phyloP scores from a whole-genome alignment of 2,329 filamentous ascomycete species.

The Exophiala bonariae region DNA sequence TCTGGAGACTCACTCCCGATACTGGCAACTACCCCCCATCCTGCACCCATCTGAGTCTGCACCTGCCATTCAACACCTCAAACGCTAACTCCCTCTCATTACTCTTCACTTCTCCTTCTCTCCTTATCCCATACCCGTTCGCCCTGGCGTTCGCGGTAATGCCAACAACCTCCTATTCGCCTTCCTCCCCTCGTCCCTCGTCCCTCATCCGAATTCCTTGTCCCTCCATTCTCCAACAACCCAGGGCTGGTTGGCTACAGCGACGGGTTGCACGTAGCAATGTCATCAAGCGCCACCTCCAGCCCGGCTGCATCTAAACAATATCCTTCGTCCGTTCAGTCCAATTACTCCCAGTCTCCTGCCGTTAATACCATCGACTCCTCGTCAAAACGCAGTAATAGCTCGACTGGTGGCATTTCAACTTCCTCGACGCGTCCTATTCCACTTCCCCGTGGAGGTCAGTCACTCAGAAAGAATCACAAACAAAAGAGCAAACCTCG shows the following conservation, averaged over 20 bases:
- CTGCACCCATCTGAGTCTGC: neutral
- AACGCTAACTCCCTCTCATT: constrained; percentile 1
- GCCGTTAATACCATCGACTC: constrained; percentile 11
- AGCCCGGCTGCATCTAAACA: constrained; percentile 20
- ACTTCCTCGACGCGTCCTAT: constrained; percentile 39
- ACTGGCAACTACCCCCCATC: neutral
- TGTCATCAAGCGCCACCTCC: constrained; percentile 27
- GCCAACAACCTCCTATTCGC: neutral
- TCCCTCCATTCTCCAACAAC: neutral
- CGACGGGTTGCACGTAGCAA: too few species aligned
- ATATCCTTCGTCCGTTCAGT: constrained; percentile 14
- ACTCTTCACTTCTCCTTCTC: constrained; percentile 11
- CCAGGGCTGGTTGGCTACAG: too few species aligned
- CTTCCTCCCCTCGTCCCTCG: neutral
- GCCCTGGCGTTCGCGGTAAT: neutral
- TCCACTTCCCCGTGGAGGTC: constrained; percentile 63
- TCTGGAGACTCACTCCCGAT: too few species aligned
- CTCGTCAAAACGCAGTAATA: constrained; percentile 37
- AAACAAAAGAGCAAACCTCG: constrained; percentile 75
- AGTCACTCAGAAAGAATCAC: constrained; percentile 77
- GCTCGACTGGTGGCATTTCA: constrained; percentile 42
- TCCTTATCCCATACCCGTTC: neutral
- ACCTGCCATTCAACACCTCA: neutral
- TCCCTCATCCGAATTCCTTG: neutral
- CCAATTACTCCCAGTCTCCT: constrained; percentile 22